Evolutionary conservation across 495 filamentous ascomycete genomes (phyloP), one percentile per base, ranked within the genome.

Genomic region (Xylaria venustula): DNA sequence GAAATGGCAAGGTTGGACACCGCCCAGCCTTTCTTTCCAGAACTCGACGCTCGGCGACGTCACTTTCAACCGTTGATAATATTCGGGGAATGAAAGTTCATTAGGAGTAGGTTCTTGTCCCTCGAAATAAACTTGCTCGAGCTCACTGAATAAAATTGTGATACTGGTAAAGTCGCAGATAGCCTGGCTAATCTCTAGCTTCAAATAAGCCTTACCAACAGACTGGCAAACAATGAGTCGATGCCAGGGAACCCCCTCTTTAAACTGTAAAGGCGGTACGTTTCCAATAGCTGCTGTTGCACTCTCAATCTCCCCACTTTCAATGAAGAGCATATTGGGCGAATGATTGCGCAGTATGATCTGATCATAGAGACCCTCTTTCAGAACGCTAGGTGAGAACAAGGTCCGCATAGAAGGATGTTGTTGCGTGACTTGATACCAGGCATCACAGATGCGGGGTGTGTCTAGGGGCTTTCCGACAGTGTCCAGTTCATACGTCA

Each of bases 401-500:
- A 80, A 59, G 2, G 78, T 78, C 56, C 77, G 69, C 45, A 81
- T 60, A 12, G 78, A 71, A 0, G 75, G 50, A 45, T 80, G 76
- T 22, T 69, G 68, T 23, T 68, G 62, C 6, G 71, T 69, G 8
- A 79, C 73, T 37, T 73, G 67, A 22, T 76, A 66, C 79, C 79
- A 81, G 11, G 77, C 77, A 15, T 67, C 67, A 62, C 76, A 79
- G 25, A 81, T 77, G 30, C 75, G 66, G 2, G 70, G 64, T n/a
- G 67, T 70, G 36, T 80, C 77, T 32, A 79, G 67, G 0, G 72
- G 63, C 15, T 68, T 68, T 34, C 71, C 74, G 40, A 58, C 52
- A 15, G 70, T 70, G 51, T 64, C 73, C 25, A 90, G 79, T 58
- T 87, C 82, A 60, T 85, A 88, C 0, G 86, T 87, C 49, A 79